Evolutionary conservation across 495 filamentous ascomycete species (phyloP).

Genomic region (Penicillium coffeae): DNA sequence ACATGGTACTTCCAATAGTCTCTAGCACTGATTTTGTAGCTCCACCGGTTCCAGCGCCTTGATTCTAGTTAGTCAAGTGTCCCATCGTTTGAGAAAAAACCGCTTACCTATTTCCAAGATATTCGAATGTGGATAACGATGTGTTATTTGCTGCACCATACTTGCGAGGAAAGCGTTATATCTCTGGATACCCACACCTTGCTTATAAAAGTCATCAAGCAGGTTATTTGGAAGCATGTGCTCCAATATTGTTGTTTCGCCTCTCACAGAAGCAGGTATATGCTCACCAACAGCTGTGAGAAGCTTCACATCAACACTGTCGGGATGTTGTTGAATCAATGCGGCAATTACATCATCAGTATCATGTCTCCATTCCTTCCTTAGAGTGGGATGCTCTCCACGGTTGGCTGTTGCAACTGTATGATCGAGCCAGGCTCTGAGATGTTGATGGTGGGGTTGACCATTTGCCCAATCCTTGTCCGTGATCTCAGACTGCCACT

Average conservation of each 20-base stretch:
- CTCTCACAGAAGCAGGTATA: too few relatives aligned
- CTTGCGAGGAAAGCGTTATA: background rate
- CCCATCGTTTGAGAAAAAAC: too few relatives aligned
- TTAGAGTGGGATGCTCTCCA: background rate
- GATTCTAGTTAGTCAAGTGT: too few relatives aligned
- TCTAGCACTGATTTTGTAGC: constrained; percentile 17
- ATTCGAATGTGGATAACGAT: background rate
- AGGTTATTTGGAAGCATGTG: background rate
- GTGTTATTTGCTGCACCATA: background rate
- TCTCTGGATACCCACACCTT: background rate
- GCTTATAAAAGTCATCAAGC: background rate
- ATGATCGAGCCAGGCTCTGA: too few relatives aligned
- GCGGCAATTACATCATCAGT: background rate
- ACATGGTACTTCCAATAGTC: background rate
- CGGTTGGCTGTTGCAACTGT: background rate
- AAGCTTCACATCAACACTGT: background rate
- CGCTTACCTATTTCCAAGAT: too few relatives aligned
- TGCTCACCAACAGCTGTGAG: background rate
- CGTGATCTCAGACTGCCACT: too few relatives aligned
- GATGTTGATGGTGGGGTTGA: too few relatives aligned
- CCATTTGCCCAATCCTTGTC: background rate
- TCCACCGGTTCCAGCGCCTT: constrained; percentile 29
- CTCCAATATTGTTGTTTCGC: too few relatives aligned
- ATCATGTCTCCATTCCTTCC: background rate
- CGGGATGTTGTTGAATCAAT: background rate